Conservation (phyloP, 1,284 basidiomycete species). For the Fomitopsis pinicola region DNA sequence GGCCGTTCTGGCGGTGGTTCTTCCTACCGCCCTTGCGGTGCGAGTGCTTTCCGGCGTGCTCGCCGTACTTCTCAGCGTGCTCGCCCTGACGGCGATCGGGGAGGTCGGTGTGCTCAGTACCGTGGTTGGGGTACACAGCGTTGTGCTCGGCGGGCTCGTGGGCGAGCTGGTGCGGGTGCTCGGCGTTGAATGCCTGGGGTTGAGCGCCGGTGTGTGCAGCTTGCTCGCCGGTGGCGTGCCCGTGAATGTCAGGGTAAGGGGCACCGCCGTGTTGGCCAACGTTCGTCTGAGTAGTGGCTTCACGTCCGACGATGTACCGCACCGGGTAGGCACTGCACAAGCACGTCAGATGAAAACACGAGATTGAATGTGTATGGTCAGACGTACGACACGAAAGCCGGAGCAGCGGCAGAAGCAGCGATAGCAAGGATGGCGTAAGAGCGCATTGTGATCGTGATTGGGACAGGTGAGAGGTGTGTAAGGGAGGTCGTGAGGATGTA, state of each 20-base stretch:
- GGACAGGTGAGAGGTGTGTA: neutral
- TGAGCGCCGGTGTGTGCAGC: neutral
- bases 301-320: neutral
- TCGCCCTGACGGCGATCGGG: neutral
- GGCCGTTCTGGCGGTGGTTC: too few species aligned
- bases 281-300: neutral
- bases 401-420: neutral
- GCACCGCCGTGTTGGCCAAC: neutral
- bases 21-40: too few species aligned
- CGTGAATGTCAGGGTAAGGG: neutral
- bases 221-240: neutral
- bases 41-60: neutral
- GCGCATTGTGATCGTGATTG: neutral
- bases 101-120: too few species aligned
- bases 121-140: too few species aligned
- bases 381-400: neutral
- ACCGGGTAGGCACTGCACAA: neutral
- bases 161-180: too few species aligned
- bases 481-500: slow-evolving; percentile 1
- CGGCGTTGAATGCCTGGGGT: neutral
- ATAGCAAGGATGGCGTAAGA: slow-evolving; percentile 1
- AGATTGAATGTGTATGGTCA: neutral
- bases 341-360: neutral
- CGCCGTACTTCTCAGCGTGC: neutral
- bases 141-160: neutral